phyloP scores from a whole-genome alignment of 805 yeast genomes.

The Lachancea dasiensis region DNA sequence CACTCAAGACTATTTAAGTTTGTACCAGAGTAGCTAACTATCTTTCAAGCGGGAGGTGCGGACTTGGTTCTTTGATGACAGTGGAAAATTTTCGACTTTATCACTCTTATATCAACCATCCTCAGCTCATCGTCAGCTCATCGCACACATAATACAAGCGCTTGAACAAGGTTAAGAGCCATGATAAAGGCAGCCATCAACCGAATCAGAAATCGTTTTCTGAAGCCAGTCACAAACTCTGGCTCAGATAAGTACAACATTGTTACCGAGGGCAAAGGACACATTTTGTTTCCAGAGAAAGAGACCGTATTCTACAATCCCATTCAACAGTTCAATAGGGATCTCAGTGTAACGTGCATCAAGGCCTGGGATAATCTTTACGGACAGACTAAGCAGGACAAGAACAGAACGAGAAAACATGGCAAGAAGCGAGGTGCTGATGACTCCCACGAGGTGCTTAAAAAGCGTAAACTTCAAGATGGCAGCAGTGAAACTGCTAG shows the following conservation, averaged over 20 bases:
- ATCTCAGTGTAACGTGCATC: constrained; percentile 76
- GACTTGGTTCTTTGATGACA: no score
- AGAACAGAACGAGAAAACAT: constrained; percentile 21
- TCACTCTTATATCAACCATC: constrained; percentile 1
- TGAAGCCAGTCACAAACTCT: constrained; percentile 13
- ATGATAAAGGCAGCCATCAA: constrained; percentile 28
- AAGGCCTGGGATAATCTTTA: constrained; percentile 76
- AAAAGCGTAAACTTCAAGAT: constrained; percentile 28
- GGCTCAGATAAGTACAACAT: constrained; percentile 35
- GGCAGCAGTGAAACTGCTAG: constrained; percentile 20
- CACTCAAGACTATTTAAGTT: no score
- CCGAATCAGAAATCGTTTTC: constrained; percentile 17
- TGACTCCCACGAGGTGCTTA: constrained; percentile 17
- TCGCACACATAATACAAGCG: constrained; percentile 7
- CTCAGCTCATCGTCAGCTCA: constrained; percentile 7
- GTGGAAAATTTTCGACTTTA: constrained; percentile 2
- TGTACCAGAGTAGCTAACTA: no score
- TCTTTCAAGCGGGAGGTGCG: no score
- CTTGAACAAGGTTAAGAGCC: no score
- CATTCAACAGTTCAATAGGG: constrained; percentile 94
- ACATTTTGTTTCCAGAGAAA: constrained; percentile 72
- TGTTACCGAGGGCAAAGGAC: constrained; percentile 77
- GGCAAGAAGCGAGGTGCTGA: constrained; percentile 9
- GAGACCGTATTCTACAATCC: constrained; percentile 91
- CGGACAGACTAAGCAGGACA: constrained; percentile 30